Base-by-base conservation (phyloP, 2,329 filamentous ascomycete species). In the Didymella sp. region DNA sequence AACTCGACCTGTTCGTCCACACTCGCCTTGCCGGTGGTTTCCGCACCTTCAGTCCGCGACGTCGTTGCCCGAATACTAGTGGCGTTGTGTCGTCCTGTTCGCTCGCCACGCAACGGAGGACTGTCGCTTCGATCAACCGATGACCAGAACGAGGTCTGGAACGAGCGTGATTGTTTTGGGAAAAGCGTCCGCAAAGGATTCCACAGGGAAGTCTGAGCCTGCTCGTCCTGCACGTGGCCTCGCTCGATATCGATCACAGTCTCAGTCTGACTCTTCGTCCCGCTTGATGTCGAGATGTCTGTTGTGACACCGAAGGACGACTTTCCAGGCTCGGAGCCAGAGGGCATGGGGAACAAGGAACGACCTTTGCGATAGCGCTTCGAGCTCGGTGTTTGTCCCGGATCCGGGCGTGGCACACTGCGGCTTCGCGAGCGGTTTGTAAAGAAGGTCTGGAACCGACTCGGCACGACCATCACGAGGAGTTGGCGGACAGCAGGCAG, bases 401-500 rank as follows among this genome's bases (percentile, higher is more conserved):
- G 47, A 24, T 21, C 43, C 5, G n/a, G 30, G 2, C 21, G 37
- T 13, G 28, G 25, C 22, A 19, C 22, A 9, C 37, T 53, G 15
- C 55, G 49, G 33, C 40, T 58, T 12, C 49, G 49, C 11, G 38
- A 49, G 15, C 45, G 55, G 11, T 46, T 58, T 4, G 55, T 49
- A 2, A 49, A 25, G 11, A 46, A 50, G 2, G 24, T 25, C 2
- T 40, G 40, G n/a, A 43, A 53, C 1, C 49, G 40, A 6, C 41
- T 45, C 1, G 49, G 55, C 4, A 69, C 11, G 2, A 66, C 28
- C 19, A 46, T 58, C 3, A 50, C 45, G 11, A 69, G 9, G 0
- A 72, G 56, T 19, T 70, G 48, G 2, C 70, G 67, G 6, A 69
- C 59, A 1, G 70, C 58, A 1, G 70, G 69, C 2, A 71, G 58